These are phyloP conservation scores for Pseudocercospora eumusae DNA, from an alignment of 2,329 filamentous ascomycete genomes.

Conservation along the genomic window DNA sequence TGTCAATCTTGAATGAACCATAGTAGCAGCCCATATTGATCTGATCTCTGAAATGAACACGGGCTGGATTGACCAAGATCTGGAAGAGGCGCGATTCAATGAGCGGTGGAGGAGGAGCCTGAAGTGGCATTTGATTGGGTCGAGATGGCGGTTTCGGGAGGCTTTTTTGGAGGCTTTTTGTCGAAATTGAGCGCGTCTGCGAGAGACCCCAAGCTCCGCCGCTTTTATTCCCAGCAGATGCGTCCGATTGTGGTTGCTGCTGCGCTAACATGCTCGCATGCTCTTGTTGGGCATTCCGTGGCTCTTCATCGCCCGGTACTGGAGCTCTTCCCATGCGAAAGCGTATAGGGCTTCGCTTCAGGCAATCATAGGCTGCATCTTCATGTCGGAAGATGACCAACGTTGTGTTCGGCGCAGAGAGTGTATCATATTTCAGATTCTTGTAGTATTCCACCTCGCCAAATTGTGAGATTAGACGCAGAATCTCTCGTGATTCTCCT, in stretches of 20 bases:
- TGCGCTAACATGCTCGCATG: not conserved
- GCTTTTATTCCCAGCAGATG: constrained; percentile 1
- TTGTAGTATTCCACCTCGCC: constrained; percentile 53
- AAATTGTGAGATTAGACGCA: constrained; percentile 51
- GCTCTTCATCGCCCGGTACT: constrained; percentile 17
- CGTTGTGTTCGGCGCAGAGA: constrained; percentile 45
- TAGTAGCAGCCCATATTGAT: constrained; percentile 41
- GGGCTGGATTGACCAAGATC: constrained; percentile 44
- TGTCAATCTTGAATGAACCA: constrained; percentile 36
- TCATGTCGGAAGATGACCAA: constrained; percentile 51
- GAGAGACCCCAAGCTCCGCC: constrained; percentile 19
- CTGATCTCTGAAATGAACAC: constrained; percentile 45
- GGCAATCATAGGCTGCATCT: constrained; percentile 44
- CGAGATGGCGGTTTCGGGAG: constrained; percentile 20
- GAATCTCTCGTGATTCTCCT: constrained; percentile 53
- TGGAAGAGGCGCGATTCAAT: constrained; percentile 43
- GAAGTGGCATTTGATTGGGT: constrained; percentile 22
- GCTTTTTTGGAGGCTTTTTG: constrained; percentile 17
- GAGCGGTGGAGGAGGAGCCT: constrained; percentile 21
- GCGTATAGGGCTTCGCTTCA: constrained; percentile 49
- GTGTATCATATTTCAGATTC: constrained; percentile 51
- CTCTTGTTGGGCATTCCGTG: not conserved
- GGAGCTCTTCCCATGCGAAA: constrained; percentile 45
- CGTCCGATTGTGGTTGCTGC: constrained; percentile 9
- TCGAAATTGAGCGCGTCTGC: constrained; percentile 27